Conservation (phyloP, 805 yeast genomes). For the Yamadazyma olivae region DNA sequence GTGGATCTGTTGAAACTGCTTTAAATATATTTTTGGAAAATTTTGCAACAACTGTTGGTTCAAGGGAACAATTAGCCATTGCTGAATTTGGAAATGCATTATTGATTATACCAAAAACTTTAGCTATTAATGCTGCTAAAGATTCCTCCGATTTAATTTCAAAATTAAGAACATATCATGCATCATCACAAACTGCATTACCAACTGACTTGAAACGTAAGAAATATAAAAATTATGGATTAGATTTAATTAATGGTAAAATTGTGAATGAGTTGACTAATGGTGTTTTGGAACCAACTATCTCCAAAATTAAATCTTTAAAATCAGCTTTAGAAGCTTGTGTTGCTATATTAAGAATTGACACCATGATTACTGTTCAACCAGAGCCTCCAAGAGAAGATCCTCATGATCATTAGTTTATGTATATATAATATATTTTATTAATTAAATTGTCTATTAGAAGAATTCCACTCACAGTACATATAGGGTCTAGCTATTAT, state of each 20-base stretch:
- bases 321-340: conserved; percentile 98
- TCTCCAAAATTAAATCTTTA: conserved; percentile 87
- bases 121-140: conserved; percentile 96
- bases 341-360: conserved; percentile 94
- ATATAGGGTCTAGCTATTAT: too few species aligned
- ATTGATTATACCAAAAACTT: conserved; percentile 89
- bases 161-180: conserved; percentile 92
- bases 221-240: conserved; percentile 85
- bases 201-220: conserved; percentile 82
- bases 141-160: conserved; percentile 95
- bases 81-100: conserved; percentile 94
- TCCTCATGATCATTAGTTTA: conserved; percentile 71
- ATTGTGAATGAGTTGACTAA: conserved; percentile 77
- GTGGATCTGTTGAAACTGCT: conserved; percentile 99
- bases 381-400: conserved; percentile 94
- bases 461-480: too few species aligned
- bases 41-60: conserved; percentile 96
- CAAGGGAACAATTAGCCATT: conserved; percentile 96
- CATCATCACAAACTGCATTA: conserved; percentile 86
- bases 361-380: conserved; percentile 95
- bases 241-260: conserved; percentile 88
- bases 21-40: conserved; percentile 91
- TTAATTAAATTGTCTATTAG: too few species aligned
- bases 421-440: neutral
- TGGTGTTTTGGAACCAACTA: conserved; percentile 95